Evolutionary conservation across 495 filamentous ascomycete genomes (phyloP), one percentile per base, ranked within the genome.

Genomic region (Podospora tetraspora): DNA sequence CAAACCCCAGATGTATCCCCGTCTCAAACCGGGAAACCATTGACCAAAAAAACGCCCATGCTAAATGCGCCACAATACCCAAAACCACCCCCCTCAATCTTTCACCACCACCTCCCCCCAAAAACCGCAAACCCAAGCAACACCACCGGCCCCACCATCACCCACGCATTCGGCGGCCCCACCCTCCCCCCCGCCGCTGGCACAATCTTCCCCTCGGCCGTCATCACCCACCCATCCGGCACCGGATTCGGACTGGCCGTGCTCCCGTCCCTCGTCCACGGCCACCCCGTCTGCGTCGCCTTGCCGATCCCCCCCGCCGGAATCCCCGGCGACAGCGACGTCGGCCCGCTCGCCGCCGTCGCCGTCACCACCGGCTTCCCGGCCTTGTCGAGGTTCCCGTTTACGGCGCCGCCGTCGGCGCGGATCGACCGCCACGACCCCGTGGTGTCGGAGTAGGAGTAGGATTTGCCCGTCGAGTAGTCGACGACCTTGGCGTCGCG

Each of bases 381-480:
- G 3, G 81, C 82, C 61, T 76, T 76, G 69, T 79, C 81, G 22
- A 79, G 73, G 66, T 84, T 85, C 61, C 91, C 93, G 61, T 91
- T 86, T 64, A 88, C 72, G 63, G 79, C 70, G 69, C 87, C 85
- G 71, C 84, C 85, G 3, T 87, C 76, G 27, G 81, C 73, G 65
- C 70, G 63, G 64, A 84, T 84, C 24, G 89, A 92, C 69, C 88
- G 70, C 90, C 91, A 97, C 24, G 84, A 85, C 52, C 95, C 95
- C 30, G 84, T 88, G 34, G 81, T 84, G 76, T 93, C 92, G 61
- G 85, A 82, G 76, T 97, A 99, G 22, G 77, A 82, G 81, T 99
- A 99, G 59, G 87, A 81, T 1, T 85, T 87, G 34, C 94, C 95
- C 12, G 92, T 96, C 24, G 92, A 96, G 81, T 97, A 97, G 80